phyloP scores from a whole-genome alignment of 176 grass and related monocot species.

The Oryza officinalis region DNA sequence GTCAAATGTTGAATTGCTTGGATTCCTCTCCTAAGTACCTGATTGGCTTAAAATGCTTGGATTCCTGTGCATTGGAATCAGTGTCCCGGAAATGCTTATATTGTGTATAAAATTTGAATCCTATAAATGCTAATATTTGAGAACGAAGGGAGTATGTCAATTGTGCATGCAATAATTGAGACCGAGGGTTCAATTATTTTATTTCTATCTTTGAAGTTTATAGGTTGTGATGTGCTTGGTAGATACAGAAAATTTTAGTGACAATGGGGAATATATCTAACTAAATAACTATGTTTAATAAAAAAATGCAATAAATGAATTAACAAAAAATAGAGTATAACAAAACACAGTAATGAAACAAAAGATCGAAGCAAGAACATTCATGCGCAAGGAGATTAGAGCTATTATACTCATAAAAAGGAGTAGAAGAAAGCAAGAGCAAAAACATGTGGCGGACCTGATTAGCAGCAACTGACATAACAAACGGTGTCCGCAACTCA shows the following conservation, averaged over 20 bases:
- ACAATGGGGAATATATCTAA: slow-evolving; percentile 3
- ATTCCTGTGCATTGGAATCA: no score
- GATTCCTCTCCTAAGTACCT: no score
- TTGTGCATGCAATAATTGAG: neutral
- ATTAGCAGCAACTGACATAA: slow-evolving; percentile 67
- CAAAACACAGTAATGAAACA: neutral
- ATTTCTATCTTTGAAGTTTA: neutral
- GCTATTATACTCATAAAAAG: slow-evolving; percentile 7
- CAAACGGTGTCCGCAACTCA: slow-evolving; percentile 82
- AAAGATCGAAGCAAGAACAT: slow-evolving; percentile 16
- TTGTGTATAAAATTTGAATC: no score
- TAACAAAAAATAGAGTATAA: neutral
- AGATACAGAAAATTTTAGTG: neutral
- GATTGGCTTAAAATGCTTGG: no score
- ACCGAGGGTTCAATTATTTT: neutral
- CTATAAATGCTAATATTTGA: no score
- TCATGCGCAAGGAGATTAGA: neutral
- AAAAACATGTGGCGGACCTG: slow-evolving; percentile 51
- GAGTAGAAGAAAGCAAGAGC: slow-evolving; percentile 13
- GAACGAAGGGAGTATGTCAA: no score
- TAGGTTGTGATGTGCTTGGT: neutral
- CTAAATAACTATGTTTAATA: neutral
- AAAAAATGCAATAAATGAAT: neutral
- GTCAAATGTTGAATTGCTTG: no score
- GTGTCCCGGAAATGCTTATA: no score